Conservation (phyloP, 1,284 basidiomycete genomes). For the Cutaneotrichosporon cavernicola region DNA sequence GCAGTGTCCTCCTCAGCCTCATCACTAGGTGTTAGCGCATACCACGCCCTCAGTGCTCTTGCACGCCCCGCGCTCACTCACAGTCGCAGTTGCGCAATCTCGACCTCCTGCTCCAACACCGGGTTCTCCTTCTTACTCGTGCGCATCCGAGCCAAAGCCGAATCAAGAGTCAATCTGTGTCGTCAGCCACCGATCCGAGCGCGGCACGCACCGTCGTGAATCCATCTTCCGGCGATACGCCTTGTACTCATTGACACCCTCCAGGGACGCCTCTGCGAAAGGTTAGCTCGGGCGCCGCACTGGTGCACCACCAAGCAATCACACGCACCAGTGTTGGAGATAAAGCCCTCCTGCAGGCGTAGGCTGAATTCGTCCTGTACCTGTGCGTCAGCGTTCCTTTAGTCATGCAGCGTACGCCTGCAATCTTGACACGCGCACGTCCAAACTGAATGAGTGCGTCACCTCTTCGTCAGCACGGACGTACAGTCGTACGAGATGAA, state of each 20-base stretch:
- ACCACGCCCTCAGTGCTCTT: neutral
- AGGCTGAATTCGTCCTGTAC: conserved; percentile 17
- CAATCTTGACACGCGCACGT: conserved; percentile 74
- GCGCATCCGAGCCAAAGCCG: conserved; percentile 67
- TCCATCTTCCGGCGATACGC: conserved; percentile 62
- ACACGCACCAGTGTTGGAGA: conserved; percentile 59
- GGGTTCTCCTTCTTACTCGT: conserved; percentile 61
- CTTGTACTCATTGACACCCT: conserved; percentile 51
- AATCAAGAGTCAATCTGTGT: conserved; percentile 69
- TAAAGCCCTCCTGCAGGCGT: conserved; percentile 68
- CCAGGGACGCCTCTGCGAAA: conserved; percentile 55
- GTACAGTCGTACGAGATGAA: conserved; percentile 4
- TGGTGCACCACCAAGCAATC: neutral
- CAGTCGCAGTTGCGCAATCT: conserved; percentile 69
- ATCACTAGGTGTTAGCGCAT: conserved; percentile 59
- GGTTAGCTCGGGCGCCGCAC: conserved; percentile 10
- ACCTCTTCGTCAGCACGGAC: conserved; percentile 26
- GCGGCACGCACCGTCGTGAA: conserved; percentile 63
- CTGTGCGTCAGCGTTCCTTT: neutral
- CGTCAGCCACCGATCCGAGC: conserved; percentile 8
- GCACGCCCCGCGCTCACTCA: conserved; percentile 52
- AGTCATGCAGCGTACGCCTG: conserved; percentile 57
- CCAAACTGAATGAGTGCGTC: conserved; percentile 70
- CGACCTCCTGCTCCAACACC: conserved; percentile 73
- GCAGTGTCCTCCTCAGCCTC: conserved; percentile 76